Base-by-base conservation (phyloP, 768 basidiomycete species). In the Nevesoporus exiguus region DNA sequence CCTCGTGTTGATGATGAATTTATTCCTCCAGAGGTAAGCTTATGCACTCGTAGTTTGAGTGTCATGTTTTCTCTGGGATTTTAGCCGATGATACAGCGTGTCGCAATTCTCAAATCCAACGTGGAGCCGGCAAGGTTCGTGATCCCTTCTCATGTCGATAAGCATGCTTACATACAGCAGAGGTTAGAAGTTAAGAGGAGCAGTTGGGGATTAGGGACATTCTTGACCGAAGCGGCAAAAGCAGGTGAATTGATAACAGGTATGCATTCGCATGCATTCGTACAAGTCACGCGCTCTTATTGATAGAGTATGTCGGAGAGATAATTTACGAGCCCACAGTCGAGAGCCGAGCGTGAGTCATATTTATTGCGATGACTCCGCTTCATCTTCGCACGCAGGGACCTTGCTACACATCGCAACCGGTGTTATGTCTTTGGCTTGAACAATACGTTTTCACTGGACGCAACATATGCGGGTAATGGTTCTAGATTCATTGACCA, bases 401-500 rank as follows among this genome's bases (percentile, higher is more conserved):
- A 74, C 14, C 65, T 81, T 14, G 73, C 79, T 7, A 53, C 49
- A 14, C 79, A 86, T 54, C 74, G 78, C 34, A 65, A 73, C 5
- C 77, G 86, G 37, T 83, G 78, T 54, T 91, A 91, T 56, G 74
- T 83, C 9, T 90, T 86, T 54, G 72, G 71, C 19, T 64, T 90
- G 47, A 80, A 84, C 58, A 40, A 63, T 0, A 65, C 67, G 0
- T 60, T 77, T 27, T 71, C 76, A 8, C 61, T 88, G n/a, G 88
- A 90, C 63, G 73, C 80, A 29, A 67, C 76, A 17, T 74, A 71
- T 33, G 77, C 72, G 1, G 87, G 85, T 5, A 89, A 89, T 53
- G 73, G 76, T 37, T 74, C 85, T n/a, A 75, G 86, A 14, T 89
- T 82, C 59, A 81, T 90, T 49, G 86, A 91, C 60, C 88, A 90